Evolutionary conservation across 1,284 basidiomycete genomes (phyloP).

Genomic region (Cutaneotrichosporon sp.): DNA sequence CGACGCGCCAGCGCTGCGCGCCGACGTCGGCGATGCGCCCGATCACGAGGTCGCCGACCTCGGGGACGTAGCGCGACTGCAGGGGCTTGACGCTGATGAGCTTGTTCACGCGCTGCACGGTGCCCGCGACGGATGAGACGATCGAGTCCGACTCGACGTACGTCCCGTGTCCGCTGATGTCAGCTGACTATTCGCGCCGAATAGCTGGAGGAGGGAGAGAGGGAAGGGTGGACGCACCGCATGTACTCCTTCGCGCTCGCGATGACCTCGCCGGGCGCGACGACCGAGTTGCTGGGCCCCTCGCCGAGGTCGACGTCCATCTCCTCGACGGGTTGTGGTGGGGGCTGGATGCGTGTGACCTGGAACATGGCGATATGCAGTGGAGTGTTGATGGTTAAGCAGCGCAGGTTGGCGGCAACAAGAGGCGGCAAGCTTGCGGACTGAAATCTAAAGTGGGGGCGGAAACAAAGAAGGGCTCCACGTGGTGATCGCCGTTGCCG

Average conservation of each 20-base stretch:
- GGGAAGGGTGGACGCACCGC: conserved; percentile 37
- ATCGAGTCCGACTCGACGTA: conserved; percentile 85
- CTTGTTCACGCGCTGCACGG: conserved; percentile 92
- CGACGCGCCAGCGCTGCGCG: conserved; percentile 95
- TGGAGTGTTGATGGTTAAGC: too few relatives aligned
- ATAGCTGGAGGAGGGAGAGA: background rate
- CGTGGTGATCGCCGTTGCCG: background rate
- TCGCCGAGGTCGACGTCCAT: conserved; percentile 31
- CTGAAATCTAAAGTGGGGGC: conserved; percentile 13
- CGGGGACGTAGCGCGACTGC: conserved; percentile 86
- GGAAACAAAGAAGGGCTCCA: background rate
- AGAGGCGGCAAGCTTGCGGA: background rate
- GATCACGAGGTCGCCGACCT: conserved; percentile 97
- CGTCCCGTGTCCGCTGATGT: conserved; percentile 83
- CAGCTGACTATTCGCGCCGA: background rate
- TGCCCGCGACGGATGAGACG: conserved; percentile 85
- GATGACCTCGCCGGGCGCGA: conserved; percentile 50
- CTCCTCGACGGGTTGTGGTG: conserved; percentile 10
- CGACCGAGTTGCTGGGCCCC: conserved; percentile 26
- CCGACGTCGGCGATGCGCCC: conserved; percentile 96
- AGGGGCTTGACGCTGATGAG: conserved; percentile 87
- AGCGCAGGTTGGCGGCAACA: too few relatives aligned
- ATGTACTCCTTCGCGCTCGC: conserved; percentile 53
- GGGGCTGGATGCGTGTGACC: conserved; percentile 27
- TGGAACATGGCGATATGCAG: too few relatives aligned